These are phyloP conservation scores for Penicillium sp. DNA, from an alignment of 2,329 filamentous ascomycete genomes.

Conservation along the genomic window DNA sequence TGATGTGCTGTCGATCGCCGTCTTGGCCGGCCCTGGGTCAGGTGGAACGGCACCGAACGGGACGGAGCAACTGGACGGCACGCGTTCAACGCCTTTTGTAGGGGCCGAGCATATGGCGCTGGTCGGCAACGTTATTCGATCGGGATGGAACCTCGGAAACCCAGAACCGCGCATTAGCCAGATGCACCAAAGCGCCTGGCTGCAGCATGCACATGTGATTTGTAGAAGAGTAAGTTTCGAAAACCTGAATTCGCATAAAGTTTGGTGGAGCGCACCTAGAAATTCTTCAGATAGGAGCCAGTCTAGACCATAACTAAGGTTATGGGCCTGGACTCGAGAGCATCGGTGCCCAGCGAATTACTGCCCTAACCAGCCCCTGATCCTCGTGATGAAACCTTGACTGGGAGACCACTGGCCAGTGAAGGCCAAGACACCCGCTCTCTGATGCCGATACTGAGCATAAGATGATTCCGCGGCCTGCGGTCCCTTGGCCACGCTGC, in stretches of 20 bases:
- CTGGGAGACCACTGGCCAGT: neutral
- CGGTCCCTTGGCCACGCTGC: slow-evolving; percentile 1
- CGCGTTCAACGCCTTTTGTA: slow-evolving; percentile 20
- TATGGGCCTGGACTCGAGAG: neutral
- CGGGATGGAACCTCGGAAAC: neutral
- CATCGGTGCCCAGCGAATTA: slow-evolving; percentile 5
- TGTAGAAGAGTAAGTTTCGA: neutral
- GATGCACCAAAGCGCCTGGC: neutral
- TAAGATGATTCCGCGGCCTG: neutral
- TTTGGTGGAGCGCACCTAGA: neutral
- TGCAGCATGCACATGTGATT: neutral
- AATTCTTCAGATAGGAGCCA: neutral
- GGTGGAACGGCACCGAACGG: slow-evolving; percentile 18
- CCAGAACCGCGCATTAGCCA: neutral
- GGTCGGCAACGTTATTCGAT: slow-evolving; percentile 14
- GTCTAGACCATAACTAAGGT: slow-evolving; percentile 1
- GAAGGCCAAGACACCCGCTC: slow-evolving; percentile 1
- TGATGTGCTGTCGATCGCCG: slow-evolving; percentile 37
- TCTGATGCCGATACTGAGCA: slow-evolving; percentile 1
- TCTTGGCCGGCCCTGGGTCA: slow-evolving; percentile 29
- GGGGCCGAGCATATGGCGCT: slow-evolving; percentile 1
- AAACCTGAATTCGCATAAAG: neutral
- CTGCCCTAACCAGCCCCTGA: slow-evolving; percentile 13
- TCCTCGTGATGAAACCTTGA: neutral
- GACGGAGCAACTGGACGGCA: slow-evolving; percentile 16